phyloP scores from a whole-genome alignment of 371 early-diverging fungal genomes.

The Apophysomyces ossiformis region DNA sequence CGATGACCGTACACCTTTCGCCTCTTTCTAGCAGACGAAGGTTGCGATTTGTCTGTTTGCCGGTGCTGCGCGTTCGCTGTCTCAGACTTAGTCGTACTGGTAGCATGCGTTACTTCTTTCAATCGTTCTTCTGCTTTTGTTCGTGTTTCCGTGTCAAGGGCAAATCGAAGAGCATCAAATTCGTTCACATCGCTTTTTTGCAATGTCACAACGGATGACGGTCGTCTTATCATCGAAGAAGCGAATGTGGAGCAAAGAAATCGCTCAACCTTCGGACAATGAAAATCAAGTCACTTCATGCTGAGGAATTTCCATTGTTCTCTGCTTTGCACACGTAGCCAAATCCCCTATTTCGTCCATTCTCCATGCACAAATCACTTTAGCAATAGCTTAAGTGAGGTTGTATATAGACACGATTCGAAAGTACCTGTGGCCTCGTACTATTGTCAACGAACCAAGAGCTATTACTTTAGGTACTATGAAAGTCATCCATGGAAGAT shows the following conservation, averaged over 20 bases:
- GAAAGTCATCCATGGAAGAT: too few relatives aligned
- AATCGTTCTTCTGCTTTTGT: slow-evolving; percentile 5
- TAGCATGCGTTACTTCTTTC: slow-evolving; percentile 2
- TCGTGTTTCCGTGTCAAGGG: slow-evolving; percentile 13
- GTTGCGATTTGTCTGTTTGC: slow-evolving; percentile 1
- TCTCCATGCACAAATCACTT: too few relatives aligned
- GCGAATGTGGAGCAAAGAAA: neutral
- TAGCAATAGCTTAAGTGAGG: too few relatives aligned
- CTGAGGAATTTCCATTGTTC: too few relatives aligned
- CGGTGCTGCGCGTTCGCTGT: slow-evolving; percentile 6
- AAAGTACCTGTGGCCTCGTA: too few relatives aligned
- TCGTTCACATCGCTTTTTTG: slow-evolving; percentile 18
- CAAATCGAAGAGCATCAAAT: slow-evolving; percentile 13
- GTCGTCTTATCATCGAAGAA: slow-evolving; percentile 17
- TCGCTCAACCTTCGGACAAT: too few relatives aligned
- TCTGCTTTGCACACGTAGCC: too few relatives aligned
- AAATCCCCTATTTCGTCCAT: too few relatives aligned
- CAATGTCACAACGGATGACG: slow-evolving; percentile 18
- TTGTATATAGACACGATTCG: too few relatives aligned
- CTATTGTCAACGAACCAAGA: too few relatives aligned
- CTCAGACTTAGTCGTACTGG: neutral
- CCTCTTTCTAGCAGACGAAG: slow-evolving; percentile 13
- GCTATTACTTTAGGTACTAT: too few relatives aligned
- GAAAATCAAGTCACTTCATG: too few relatives aligned
- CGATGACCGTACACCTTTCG: slow-evolving; percentile 7